These are phyloP conservation scores for Talaromyces albobiverticillius DNA, from an alignment of 2,329 filamentous ascomycete genomes.

Conservation along the genomic window DNA sequence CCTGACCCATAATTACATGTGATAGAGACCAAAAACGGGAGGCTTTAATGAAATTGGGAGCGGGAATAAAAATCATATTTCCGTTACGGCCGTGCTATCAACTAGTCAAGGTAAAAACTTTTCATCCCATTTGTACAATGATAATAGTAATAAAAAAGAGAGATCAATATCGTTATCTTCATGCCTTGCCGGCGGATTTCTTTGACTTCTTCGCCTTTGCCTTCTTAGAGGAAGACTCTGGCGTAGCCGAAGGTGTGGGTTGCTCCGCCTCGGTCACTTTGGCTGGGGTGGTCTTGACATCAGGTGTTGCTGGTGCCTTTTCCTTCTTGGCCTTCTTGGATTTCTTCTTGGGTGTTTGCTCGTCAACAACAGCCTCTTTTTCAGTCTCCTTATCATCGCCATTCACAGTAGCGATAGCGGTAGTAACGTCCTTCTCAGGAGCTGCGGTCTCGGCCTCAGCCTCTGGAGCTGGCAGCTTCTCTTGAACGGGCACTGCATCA, in stretches of 20 bases:
- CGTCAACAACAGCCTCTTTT: slow-evolving; percentile 19
- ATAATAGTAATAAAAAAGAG: background rate
- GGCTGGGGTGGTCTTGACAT: slow-evolving; percentile 8
- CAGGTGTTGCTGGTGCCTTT: slow-evolving; percentile 14
- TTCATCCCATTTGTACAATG: background rate
- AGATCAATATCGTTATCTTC: slow-evolving; percentile 21
- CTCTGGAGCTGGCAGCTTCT: slow-evolving; percentile 24
- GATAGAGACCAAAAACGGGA: background rate
- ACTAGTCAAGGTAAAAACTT: background rate
- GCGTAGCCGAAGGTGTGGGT: background rate
- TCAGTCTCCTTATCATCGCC: slow-evolving; percentile 25
- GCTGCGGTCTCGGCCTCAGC: slow-evolving; percentile 14
- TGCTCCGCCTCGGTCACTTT: slow-evolving; percentile 9
- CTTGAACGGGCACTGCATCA: slow-evolving; percentile 49
- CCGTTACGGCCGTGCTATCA: too few relatives aligned
- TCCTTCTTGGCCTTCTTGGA: slow-evolving; percentile 29
- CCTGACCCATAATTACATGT: background rate
- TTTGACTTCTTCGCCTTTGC: slow-evolving; percentile 22
- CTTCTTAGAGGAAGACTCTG: slow-evolving; percentile 11
- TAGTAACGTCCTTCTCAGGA: slow-evolving; percentile 21
- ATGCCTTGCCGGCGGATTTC: slow-evolving; percentile 28
- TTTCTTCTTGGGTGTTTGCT: slow-evolving; percentile 31
- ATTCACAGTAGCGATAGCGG: slow-evolving; percentile 18
- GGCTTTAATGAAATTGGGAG: background rate
- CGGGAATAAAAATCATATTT: background rate